phyloP scores from a whole-genome alignment of 352 stramenopile genomes.

The Phytophthora brassicae region DNA sequence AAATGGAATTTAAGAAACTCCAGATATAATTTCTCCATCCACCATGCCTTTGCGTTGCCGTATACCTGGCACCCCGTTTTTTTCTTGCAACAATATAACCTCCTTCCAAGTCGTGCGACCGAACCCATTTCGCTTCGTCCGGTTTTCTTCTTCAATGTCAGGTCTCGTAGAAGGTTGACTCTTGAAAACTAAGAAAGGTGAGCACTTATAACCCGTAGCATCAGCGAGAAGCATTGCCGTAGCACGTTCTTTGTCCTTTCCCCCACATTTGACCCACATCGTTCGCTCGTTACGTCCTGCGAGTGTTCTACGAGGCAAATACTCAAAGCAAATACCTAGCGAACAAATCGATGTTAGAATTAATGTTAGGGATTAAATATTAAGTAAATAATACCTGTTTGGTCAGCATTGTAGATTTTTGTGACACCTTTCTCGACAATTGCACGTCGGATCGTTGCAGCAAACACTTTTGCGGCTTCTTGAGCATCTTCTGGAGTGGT shows the following conservation, averaged over 20 bases:
- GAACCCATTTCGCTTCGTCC: conserved; percentile 3
- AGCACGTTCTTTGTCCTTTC: neutral
- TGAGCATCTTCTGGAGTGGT: neutral
- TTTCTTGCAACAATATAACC: neutral
- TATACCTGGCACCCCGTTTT: neutral
- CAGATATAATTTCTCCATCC: neutral
- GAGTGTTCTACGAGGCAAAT: neutral
- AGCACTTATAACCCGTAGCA: neutral
- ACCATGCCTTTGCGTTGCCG: neutral
- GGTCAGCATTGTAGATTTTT: conserved; percentile 4
- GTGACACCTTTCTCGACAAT: conserved; percentile 5
- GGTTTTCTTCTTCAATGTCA: neutral
- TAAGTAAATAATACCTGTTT: neutral
- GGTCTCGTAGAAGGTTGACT: neutral
- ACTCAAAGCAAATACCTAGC: neutral
- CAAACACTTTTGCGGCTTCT: neutral
- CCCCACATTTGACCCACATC: neutral
- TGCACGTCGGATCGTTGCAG: neutral
- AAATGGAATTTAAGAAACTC: conserved; percentile 6
- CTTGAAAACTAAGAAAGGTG: neutral
- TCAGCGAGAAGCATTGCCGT: neutral
- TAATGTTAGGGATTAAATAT: neutral
- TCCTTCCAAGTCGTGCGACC: conserved; percentile 10
- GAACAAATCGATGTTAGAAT: too few relatives aligned
- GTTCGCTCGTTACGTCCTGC: neutral